phyloP scores from a whole-genome alignment of 1,284 basidiomycete genomes.

The Ceratobasidium sp. region DNA sequence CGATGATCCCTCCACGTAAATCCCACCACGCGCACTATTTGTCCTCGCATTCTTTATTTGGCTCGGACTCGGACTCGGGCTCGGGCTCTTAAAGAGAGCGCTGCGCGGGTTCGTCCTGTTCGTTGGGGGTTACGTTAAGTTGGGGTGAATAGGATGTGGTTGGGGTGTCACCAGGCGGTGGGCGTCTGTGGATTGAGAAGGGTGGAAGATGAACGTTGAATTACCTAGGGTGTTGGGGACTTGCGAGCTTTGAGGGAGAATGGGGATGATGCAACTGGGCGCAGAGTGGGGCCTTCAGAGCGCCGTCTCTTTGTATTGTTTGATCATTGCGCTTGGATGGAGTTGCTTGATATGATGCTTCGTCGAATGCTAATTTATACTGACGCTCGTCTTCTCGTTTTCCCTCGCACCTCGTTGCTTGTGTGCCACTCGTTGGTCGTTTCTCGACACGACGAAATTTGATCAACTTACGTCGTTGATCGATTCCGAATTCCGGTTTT shows the following conservation, averaged over 20 bases:
- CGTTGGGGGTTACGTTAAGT: slow-evolving; percentile 1
- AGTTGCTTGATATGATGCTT: too few species aligned
- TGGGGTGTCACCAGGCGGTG: too few species aligned
- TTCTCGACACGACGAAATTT: too few species aligned
- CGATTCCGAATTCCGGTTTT: too few species aligned
- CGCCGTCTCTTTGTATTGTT: not conserved
- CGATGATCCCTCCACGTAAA: not conserved
- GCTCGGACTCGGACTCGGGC: too few species aligned
- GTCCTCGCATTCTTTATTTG: too few species aligned
- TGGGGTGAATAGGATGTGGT: not conserved
- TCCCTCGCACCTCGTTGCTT: too few species aligned
- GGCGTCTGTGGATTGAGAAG: not conserved
- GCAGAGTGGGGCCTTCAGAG: not conserved
- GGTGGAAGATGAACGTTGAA: not conserved
- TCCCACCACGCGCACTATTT: not conserved
- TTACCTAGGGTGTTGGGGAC: not conserved
- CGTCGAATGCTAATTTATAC: too few species aligned
- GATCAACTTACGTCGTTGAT: too few species aligned
- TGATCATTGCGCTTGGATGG: too few species aligned
- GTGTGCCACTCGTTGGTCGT: too few species aligned
- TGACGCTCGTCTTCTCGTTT: too few species aligned
- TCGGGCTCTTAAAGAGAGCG: not conserved
- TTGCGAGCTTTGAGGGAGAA: not conserved
- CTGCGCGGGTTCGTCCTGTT: not conserved
- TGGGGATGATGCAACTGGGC: not conserved